Conservation (phyloP, 768 basidiomycete genomes). For the Rhizopogon rudus region DNA sequence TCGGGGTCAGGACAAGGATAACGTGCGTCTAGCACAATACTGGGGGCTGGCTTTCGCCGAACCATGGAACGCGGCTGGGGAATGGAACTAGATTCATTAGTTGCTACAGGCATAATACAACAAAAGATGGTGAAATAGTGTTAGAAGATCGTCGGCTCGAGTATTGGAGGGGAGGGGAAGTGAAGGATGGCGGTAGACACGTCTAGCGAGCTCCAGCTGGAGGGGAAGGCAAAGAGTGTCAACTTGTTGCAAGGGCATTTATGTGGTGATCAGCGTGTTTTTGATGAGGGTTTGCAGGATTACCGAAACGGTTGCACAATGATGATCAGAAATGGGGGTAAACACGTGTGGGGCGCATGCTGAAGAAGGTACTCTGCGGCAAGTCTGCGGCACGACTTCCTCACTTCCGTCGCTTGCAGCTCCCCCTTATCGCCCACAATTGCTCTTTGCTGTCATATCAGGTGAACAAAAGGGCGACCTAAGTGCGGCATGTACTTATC, state of each 20-base stretch:
- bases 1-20: constrained; percentile 65
- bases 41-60: constrained; percentile 54
- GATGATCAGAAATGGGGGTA: constrained; percentile 12
- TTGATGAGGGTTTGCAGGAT: constrained; percentile 24
- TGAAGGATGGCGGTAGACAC: constrained; percentile 2
- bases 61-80: constrained; percentile 18
- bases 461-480: not conserved
- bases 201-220: constrained; percentile 10
- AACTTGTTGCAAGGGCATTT: constrained; percentile 14
- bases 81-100: constrained; percentile 17
- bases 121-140: constrained; percentile 3
- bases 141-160: constrained; percentile 9
- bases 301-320: not conserved
- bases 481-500: not conserved
- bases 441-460: not conserved
- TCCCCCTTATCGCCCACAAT: constrained; percentile 20
- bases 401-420: constrained; percentile 26
- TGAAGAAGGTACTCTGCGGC: constrained; percentile 11
- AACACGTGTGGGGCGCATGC: constrained; percentile 3
- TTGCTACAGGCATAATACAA: constrained; percentile 26
- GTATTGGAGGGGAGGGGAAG: constrained; percentile 1
- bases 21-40: constrained; percentile 42
- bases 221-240: constrained; percentile 8
- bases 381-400: constrained; percentile 15
- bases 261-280: constrained; percentile 31